phyloP scores from a whole-genome alignment of 176 grass and related monocot genomes.

The Dactylis glomerata region DNA sequence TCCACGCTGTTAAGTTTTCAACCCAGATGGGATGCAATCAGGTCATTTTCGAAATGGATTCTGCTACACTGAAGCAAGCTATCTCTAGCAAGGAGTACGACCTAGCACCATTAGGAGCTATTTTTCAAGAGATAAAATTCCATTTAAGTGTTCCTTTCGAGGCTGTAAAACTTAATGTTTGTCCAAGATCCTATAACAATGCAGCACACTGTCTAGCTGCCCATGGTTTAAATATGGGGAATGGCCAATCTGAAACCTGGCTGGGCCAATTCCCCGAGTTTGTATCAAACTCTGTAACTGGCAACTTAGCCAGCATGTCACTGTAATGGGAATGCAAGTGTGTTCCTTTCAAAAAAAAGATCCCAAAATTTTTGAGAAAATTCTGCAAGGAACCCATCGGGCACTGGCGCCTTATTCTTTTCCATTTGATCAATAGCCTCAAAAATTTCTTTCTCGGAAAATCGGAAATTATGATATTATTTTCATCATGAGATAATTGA shows the following conservation, averaged over 20 bases:
- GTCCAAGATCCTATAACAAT: too few species aligned
- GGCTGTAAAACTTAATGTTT: not conserved
- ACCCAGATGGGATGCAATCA: not conserved
- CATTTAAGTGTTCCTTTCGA: not conserved
- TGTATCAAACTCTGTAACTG: not conserved
- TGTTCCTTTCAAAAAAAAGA: not conserved
- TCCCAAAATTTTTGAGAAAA: too few species aligned
- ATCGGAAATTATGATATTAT: too few species aligned
- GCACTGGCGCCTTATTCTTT: too few species aligned
- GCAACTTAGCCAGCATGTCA: not conserved
- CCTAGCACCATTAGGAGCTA: too few species aligned
- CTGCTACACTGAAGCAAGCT: not conserved
- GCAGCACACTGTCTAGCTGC: not conserved
- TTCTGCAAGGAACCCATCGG: too few species aligned
- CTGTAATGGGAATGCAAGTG: not conserved
- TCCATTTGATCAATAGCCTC: too few species aligned
- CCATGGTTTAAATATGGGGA: not conserved
- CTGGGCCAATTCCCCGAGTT: not conserved
- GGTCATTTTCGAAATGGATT: not conserved
- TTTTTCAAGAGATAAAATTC: too few species aligned
- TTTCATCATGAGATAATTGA: too few species aligned
- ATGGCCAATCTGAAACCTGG: not conserved
- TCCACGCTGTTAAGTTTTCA: not conserved
- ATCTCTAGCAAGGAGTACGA: not conserved
- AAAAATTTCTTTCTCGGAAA: too few species aligned